Evolutionary conservation across 176 grass and related monocot genomes (phyloP), one percentile per base, ranked within the genome.

Genomic region (Avena insularis): DNA sequence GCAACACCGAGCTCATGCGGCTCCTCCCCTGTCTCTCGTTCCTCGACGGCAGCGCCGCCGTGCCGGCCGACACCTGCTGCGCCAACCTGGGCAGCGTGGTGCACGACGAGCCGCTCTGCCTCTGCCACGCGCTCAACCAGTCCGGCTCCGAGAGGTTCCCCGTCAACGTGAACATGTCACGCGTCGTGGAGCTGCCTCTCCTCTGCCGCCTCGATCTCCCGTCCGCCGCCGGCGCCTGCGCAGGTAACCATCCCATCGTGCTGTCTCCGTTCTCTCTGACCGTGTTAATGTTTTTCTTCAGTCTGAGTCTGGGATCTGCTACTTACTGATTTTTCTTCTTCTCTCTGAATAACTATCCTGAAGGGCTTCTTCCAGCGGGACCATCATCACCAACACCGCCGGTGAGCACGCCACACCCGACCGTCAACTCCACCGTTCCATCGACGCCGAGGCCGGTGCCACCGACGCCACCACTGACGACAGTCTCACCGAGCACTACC

Each of bases 161-260:
- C 4, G 79, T 95, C 50, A 71, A 90, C 43, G 70, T 95, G 5
- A 98, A 98, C 88, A 86, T 67, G 62, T 86, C 93, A 17, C 88
- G 91, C 27, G 88, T 86, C 16, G 58, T 91, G 74, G 77, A 21
- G 64, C 73, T 98, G 47, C 96, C 93, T 5, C 65, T 14, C 23
- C 88, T 94, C 83, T 98, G 96, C 90, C 92, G 84, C 67, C 82
- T 98, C 61, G 82, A 95, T 43, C 35, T 98, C 82, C 75, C 90
- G 4, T 16, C 50, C 57, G 75, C 65, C 5, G 48, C 84, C 29
- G 47, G 73, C 4, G 71, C 91, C 61, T 98, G 95, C 50, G 33
- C 83, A 80, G 95, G 93, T 95, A 38, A 62, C 25, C 35, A 19
- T 77, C 25, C n/a, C 56, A 51, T 12, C 46, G 51, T 6, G 15